These are phyloP conservation scores for Curvularia spicifera DNA, from an alignment of 2,329 filamentous ascomycete genomes.

Conservation along the genomic window DNA sequence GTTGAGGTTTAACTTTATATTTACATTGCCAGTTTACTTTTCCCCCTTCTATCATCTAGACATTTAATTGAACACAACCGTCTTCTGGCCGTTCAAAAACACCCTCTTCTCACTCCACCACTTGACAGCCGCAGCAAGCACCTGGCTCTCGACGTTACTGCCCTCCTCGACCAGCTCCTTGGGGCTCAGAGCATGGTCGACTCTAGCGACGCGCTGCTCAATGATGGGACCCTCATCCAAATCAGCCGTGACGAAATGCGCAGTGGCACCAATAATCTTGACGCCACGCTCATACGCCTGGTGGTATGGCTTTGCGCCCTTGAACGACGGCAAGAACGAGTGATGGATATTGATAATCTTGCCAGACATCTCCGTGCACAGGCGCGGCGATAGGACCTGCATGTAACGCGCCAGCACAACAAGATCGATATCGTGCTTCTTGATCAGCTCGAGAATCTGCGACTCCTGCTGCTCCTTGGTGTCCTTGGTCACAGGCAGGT, in stretches of 20 bases:
- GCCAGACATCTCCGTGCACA: conserved; percentile 81
- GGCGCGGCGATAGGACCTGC: conserved; percentile 78
- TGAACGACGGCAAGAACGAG: conserved; percentile 84
- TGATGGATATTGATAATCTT: conserved; percentile 94
- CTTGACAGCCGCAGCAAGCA: conserved; percentile 80
- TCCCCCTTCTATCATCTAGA: background rate
- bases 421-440: conserved; percentile 73
- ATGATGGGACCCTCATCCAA: conserved; percentile 88
- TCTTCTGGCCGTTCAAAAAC: conserved; percentile 80
- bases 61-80: conserved; percentile 71
- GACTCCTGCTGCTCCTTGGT: conserved; percentile 77
- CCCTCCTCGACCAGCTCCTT: conserved; percentile 80
- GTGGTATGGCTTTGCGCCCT: conserved; percentile 87
- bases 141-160: conserved; percentile 83
- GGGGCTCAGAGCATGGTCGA: conserved; percentile 77
- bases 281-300: conserved; percentile 86
- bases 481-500: conserved; percentile 79
- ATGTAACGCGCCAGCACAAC: conserved; percentile 85
- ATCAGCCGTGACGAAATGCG: conserved; percentile 85
- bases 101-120: conserved; percentile 81
- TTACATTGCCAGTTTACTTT: background rate
- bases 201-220: conserved; percentile 78
- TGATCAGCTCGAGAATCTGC: conserved; percentile 73
- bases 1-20: background rate
- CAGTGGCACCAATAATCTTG: conserved; percentile 86